Conservation (phyloP, 306 rosid genomes). For the Bauhinia variegata region DNA sequence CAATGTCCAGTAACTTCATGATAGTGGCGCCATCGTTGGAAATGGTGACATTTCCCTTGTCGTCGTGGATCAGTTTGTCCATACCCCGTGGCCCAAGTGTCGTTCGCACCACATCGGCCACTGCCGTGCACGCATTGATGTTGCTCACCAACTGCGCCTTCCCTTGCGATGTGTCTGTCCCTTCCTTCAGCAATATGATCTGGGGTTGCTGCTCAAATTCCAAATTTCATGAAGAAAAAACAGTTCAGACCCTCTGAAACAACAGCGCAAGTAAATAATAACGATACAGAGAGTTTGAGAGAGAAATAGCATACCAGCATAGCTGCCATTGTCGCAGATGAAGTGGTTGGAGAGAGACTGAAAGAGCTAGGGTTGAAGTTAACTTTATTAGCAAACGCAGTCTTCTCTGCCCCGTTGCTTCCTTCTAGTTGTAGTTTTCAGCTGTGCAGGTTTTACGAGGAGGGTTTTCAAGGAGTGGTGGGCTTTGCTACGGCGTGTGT, state of each 20-base stretch:
- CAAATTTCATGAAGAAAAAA: conserved; percentile 38
- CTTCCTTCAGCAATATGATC: conserved; percentile 94
- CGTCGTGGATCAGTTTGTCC: conserved; percentile 97
- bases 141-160: conserved; percentile 92
- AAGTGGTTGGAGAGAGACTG: conserved; percentile 23
- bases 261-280: background rate
- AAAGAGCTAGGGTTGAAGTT: conserved; percentile 54
- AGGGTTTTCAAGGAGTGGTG: no score
- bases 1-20: conserved; percentile 92
- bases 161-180: conserved; percentile 96
- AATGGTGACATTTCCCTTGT: conserved; percentile 87
- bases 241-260: background rate
- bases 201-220: conserved; percentile 84
- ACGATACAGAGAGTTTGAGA: conserved; percentile 4
- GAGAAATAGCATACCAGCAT: conserved; percentile 66
- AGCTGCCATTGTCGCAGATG: conserved; percentile 69
- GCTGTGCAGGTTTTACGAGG: no score
- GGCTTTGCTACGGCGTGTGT: no score
- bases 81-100: conserved; percentile 96
- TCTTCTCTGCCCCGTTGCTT: conserved; percentile 24
- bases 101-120: conserved; percentile 89
- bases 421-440: background rate
- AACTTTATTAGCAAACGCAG: background rate
- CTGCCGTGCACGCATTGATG: conserved; percentile 93
- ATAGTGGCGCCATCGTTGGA: conserved; percentile 98